These are phyloP conservation scores for Aureobasidium melanogenum DNA, from an alignment of 2,329 filamentous ascomycete species.

Conservation along the genomic window DNA sequence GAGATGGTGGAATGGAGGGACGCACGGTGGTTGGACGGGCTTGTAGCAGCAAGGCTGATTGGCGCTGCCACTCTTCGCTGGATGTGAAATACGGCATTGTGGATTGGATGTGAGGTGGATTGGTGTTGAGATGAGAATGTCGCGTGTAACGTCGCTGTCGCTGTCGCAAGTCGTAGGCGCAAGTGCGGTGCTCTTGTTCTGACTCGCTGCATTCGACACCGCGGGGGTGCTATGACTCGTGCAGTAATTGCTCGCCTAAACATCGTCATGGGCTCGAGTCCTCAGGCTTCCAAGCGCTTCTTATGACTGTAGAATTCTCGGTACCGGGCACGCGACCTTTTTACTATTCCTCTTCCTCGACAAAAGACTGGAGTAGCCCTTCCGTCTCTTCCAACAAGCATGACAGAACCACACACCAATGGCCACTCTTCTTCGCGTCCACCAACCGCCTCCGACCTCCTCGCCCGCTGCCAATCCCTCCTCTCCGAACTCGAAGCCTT, in stretches of 20 bases:
- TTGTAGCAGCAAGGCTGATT: slow-evolving; percentile 76
- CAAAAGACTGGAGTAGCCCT: too few species aligned
- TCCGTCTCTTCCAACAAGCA: background rate
- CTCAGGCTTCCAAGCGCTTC: background rate
- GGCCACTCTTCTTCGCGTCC: background rate
- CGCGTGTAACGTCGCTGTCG: background rate
- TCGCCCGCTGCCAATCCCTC: slow-evolving; percentile 30
- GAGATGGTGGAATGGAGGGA: background rate
- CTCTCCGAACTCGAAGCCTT: slow-evolving; percentile 35
- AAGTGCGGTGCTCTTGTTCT: too few species aligned
- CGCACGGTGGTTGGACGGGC: slow-evolving; percentile 72
- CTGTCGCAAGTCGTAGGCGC: background rate
- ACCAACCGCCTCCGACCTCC: slow-evolving; percentile 20
- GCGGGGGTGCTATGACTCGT: background rate
- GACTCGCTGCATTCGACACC: background rate
- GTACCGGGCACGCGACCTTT: background rate
- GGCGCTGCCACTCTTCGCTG: slow-evolving; percentile 83
- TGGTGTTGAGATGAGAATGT: background rate
- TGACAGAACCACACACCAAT: background rate
- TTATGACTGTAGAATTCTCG: background rate
- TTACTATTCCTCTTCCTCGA: background rate
- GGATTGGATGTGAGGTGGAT: background rate
- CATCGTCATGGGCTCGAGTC: background rate
- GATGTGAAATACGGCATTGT: slow-evolving; percentile 72
- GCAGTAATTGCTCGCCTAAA: background rate